Evolutionary conservation across 2,329 filamentous ascomycete species (phyloP).

Genomic region (Hymenoscyphus fraxineus): DNA sequence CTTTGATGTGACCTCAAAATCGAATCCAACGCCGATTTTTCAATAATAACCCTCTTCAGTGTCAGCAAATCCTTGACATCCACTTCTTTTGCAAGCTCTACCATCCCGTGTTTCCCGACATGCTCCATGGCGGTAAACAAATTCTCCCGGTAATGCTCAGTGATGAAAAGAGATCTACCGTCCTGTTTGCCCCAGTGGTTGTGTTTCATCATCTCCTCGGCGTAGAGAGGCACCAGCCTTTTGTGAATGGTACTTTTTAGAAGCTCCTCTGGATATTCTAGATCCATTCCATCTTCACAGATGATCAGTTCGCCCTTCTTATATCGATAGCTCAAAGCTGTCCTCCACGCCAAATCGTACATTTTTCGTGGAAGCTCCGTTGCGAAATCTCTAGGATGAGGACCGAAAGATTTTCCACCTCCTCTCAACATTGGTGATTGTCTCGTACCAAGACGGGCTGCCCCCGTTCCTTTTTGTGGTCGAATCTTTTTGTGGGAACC

Average conservation of each 20-base stretch:
- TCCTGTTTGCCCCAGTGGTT: conserved; percentile 65
- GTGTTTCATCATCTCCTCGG: conserved; percentile 63
- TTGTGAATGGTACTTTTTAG: neutral
- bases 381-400: conserved; percentile 84
- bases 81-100: conserved; percentile 70
- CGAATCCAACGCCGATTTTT: conserved; percentile 72
- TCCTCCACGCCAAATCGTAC: conserved; percentile 94
- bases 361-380: conserved; percentile 81
- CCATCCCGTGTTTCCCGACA: conserved; percentile 63
- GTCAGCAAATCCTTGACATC: conserved; percentile 95
- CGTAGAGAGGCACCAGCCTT: conserved; percentile 48
- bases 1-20: conserved; percentile 71
- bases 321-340: conserved; percentile 88
- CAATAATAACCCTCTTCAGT: conserved; percentile 79
- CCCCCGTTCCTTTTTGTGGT: conserved; percentile 82
- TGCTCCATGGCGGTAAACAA: conserved; percentile 65
- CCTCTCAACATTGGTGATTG: conserved; percentile 80
- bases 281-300: conserved; percentile 72
- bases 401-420: conserved; percentile 87
- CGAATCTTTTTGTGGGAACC: conserved; percentile 79
- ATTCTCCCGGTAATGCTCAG: conserved; percentile 54
- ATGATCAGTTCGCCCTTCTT: conserved; percentile 81
- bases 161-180: conserved; percentile 74
- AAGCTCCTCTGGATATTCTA: conserved; percentile 40
- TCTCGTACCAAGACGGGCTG: conserved; percentile 72